These are phyloP conservation scores for Eimeria sp. DNA, from an alignment of 169 alveolate species.

Conservation along the genomic window DNA sequence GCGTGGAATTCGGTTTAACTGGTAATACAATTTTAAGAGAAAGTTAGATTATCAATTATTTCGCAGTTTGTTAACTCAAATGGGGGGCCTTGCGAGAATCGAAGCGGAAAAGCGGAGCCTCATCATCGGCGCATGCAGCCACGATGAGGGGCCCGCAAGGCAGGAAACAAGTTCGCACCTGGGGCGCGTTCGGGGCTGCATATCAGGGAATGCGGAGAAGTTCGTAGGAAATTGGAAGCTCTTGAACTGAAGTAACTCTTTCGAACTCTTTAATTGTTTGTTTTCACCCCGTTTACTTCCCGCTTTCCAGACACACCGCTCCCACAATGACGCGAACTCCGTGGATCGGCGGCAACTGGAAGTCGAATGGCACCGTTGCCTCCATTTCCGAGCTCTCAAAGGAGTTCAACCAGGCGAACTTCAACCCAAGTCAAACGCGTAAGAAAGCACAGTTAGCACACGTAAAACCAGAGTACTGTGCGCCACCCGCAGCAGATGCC, in stretches of 20 bases:
- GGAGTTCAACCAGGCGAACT: conserved; percentile 87
- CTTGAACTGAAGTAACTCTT: neutral
- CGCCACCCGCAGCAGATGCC: neutral
- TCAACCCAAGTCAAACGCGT: conserved; percentile 73
- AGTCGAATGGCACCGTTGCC: conserved; percentile 95
- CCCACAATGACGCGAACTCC: conserved; percentile 91
- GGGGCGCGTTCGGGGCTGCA: neutral
- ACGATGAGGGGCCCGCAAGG: conserved; percentile 33
- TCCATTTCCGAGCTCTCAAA: conserved; percentile 81
- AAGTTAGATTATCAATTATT: neutral
- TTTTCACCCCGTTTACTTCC: neutral
- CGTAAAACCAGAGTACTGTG: neutral
- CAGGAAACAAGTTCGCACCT: neutral
- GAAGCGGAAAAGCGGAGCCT: neutral
- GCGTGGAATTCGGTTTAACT: neutral
- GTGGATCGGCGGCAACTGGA: conserved; percentile 98
- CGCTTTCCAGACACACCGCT: neutral
- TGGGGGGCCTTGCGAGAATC: neutral
- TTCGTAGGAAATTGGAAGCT: neutral
- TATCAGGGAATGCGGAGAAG: neutral
- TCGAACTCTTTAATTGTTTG: neutral
- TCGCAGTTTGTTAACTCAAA: neutral
- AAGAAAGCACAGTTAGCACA: neutral
- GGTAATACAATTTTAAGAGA: neutral
- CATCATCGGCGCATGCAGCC: conserved; percentile 35